Conservation (phyloP, 1,139 yeast genomes). For the Pichia terricola region DNA sequence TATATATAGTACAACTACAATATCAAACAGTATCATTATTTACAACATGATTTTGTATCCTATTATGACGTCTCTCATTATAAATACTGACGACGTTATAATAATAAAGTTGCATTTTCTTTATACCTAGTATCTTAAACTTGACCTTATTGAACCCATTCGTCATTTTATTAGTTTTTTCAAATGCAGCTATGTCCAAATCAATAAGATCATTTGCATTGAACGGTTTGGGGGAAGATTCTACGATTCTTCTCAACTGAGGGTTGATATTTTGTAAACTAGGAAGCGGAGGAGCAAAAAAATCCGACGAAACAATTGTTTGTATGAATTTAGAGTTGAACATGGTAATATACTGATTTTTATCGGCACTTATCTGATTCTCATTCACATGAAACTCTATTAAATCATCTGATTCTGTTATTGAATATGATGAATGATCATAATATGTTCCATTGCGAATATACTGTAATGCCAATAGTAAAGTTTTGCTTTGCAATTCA, state of each 20-base stretch:
- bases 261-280: slow-evolving; percentile 15
- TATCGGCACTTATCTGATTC: background rate
- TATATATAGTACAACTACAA: background rate
- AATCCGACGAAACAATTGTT: slow-evolving; percentile 11
- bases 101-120: slow-evolving; percentile 37
- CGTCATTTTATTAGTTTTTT: slow-evolving; percentile 30
- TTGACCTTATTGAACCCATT: slow-evolving; percentile 31
- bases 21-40: no score
- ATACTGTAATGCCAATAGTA: slow-evolving; percentile 21
- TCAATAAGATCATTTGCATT: slow-evolving; percentile 24
- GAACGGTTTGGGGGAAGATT: slow-evolving; percentile 24
- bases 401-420: background rate
- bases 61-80: slow-evolving; percentile 17
- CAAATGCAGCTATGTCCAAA: slow-evolving; percentile 37
- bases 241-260: slow-evolving; percentile 16
- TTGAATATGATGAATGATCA: background rate
- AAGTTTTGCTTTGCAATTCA: slow-evolving; percentile 32
- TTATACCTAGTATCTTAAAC: slow-evolving; percentile 50
- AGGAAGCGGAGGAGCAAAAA: slow-evolving; percentile 18
- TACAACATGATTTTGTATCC: no score
- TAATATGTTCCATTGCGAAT: slow-evolving; percentile 14
- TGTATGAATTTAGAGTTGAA: slow-evolving; percentile 8
- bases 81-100: slow-evolving; percentile 41
- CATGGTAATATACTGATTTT: background rate
- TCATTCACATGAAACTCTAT: background rate